Evolutionary conservation across 805 yeast genomes (phyloP).

Genomic region (Torulaspora maleeae): DNA sequence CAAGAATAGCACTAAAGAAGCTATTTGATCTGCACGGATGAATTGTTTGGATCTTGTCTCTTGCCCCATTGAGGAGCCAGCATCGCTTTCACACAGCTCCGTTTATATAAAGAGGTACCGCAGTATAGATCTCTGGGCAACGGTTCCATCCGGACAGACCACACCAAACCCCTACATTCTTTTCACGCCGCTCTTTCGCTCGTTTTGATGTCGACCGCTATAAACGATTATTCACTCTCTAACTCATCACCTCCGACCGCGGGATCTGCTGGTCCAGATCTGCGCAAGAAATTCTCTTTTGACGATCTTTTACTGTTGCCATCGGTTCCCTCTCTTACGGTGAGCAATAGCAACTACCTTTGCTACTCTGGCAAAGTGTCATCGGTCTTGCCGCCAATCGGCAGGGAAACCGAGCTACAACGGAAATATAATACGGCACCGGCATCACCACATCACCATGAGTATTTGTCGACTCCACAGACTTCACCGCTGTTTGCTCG

Average conservation of each 20-base stretch:
- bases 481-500: slow-evolving; percentile 24
- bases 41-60: background rate
- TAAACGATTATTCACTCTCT: slow-evolving; percentile 13
- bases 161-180: slow-evolving; percentile 5
- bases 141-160: no score
- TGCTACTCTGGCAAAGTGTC: slow-evolving; percentile 8
- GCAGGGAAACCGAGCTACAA: slow-evolving; percentile 5
- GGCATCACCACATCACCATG: slow-evolving; percentile 25
- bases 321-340: slow-evolving; percentile 9
- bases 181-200: slow-evolving; percentile 2
- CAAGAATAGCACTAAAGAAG: slow-evolving; percentile 3
- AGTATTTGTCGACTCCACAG: slow-evolving; percentile 20
- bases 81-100: background rate
- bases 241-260: slow-evolving; percentile 7
- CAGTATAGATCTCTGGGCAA: no score
- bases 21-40: slow-evolving; percentile 4
- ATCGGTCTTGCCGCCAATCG: slow-evolving; percentile 8
- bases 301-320: slow-evolving; percentile 27
- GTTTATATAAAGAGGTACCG: no score
- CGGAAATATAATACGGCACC: slow-evolving; percentile 33
- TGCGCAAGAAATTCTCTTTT: slow-evolving; percentile 16
- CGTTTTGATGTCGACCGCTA: slow-evolving; percentile 11
- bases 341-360: slow-evolving; percentile 3
- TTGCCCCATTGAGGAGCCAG: slow-evolving; percentile 2
- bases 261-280: slow-evolving; percentile 17